Percentiles rank a stretch among this genome's conserved stretches.
phyloP scores from a whole-genome alignment of 257 asterid species.

The Thymus quinquecostatus region DNA sequence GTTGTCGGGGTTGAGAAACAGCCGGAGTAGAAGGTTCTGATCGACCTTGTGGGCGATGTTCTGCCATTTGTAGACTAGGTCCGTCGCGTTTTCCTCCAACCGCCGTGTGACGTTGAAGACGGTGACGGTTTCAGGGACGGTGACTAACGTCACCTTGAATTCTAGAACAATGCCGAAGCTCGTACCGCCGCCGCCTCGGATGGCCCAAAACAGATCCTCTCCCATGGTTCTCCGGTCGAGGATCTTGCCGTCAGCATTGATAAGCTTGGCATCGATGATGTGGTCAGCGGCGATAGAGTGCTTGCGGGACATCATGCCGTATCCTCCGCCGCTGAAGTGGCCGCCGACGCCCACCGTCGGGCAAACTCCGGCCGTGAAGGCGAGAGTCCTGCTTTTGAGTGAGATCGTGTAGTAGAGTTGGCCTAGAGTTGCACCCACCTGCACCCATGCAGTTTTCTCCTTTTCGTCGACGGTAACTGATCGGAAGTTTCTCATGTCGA shows the following conservation, averaged over 20 bases:
- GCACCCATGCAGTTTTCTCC: constrained; percentile 46
- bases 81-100: constrained; percentile 40
- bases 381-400: constrained; percentile 30
- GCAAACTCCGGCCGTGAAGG: constrained; percentile 46
- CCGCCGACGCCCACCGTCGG: constrained; percentile 51
- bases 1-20: constrained; percentile 6
- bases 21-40: constrained; percentile 33
- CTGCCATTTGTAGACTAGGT: constrained; percentile 45
- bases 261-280: constrained; percentile 42
- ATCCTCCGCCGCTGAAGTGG: constrained; percentile 57
- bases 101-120: constrained; percentile 36
- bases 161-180: constrained; percentile 46
- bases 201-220: background rate
- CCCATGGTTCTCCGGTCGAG: background rate
- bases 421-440: constrained; percentile 43
- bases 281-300: constrained; percentile 43
- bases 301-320: constrained; percentile 45
- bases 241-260: background rate
- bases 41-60: constrained; percentile 39
- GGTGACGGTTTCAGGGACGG: background rate
- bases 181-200: constrained; percentile 51
- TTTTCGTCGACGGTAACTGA: constrained; percentile 29
- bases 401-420: constrained; percentile 38
- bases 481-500: constrained; percentile 38
- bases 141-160: constrained; percentile 31